phyloP scores from a whole-genome alignment of 495 filamentous ascomycete genomes.

The Hypoxylon fuscum region DNA sequence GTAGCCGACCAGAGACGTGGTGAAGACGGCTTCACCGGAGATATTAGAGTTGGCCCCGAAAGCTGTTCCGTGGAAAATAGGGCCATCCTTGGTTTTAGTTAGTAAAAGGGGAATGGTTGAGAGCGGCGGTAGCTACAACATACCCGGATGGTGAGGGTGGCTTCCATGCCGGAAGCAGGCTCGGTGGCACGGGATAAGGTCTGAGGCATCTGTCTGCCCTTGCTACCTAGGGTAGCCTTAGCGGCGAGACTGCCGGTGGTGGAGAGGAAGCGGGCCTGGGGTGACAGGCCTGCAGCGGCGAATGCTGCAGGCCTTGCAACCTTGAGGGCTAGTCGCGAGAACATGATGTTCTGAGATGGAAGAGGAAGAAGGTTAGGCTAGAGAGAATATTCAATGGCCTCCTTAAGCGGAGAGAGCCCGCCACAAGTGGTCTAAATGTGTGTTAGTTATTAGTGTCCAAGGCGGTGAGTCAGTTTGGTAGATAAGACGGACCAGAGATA shows the following conservation, averaged over 20 bases:
- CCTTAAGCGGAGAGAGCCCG: conserved; percentile 72
- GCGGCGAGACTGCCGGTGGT: conserved; percentile 54
- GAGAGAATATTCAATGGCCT: conserved; percentile 44
- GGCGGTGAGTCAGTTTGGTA: conserved; percentile 55
- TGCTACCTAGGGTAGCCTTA: conserved; percentile 65
- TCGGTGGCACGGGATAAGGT: conserved; percentile 59
- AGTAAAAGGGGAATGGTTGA: conserved; percentile 5
- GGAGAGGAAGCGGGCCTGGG: conserved; percentile 63
- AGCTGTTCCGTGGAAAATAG: conserved; percentile 91
- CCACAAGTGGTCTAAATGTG: conserved; percentile 89
- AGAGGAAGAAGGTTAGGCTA: conserved; percentile 27
- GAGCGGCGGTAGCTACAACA: conserved; percentile 28
- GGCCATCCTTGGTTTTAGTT: conserved; percentile 68
- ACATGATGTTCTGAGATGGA: conserved; percentile 63
- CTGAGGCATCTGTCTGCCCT: conserved; percentile 65
- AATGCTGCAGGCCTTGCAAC: conserved; percentile 57
- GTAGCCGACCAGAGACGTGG: conserved; percentile 91
- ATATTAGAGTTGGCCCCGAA: conserved; percentile 93
- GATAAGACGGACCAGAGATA: conserved; percentile 78
- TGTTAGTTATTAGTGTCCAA: conserved; percentile 54
- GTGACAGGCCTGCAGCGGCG: conserved; percentile 44
- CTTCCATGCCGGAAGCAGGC: conserved; percentile 71
- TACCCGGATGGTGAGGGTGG: conserved; percentile 94
- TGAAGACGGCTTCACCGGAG: conserved; percentile 94
- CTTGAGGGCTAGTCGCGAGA: conserved; percentile 70